Evolutionary conservation across 2,329 filamentous ascomycete species (phyloP).

Genomic region (Pyrenochaeta sp.): DNA sequence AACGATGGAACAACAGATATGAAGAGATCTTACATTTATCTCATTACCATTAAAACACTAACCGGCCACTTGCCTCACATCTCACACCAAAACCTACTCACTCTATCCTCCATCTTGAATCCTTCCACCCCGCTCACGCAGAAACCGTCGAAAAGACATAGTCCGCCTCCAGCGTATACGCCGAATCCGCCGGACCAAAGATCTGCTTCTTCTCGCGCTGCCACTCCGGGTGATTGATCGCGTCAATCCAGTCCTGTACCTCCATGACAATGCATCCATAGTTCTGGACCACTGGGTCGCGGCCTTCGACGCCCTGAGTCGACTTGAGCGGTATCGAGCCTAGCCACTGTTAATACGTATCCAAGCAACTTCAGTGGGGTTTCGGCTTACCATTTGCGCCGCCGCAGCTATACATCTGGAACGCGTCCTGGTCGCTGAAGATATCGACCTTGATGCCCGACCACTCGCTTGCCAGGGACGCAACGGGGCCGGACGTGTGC

Average conservation of each 20-base stretch:
- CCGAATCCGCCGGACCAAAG: conserved; percentile 53
- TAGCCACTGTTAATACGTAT: conserved; percentile 24
- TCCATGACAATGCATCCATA: conserved; percentile 91
- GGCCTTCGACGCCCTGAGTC: conserved; percentile 70
- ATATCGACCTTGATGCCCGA: conserved; percentile 86
- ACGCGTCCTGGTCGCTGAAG: conserved; percentile 82
- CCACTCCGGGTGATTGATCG: conserved; percentile 92
- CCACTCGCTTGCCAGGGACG: conserved; percentile 74
- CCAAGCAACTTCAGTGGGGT: neutral
- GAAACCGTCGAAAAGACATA: conserved; percentile 52
- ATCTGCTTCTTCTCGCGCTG: conserved; percentile 65
- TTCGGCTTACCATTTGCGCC: conserved; percentile 69
- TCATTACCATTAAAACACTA: too few species aligned
- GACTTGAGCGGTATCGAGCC: conserved; percentile 69
- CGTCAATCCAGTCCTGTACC: conserved; percentile 93
- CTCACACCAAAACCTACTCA: neutral
- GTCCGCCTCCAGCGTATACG: conserved; percentile 54
- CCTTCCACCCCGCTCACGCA: too few species aligned
- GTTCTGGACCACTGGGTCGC: conserved; percentile 70
- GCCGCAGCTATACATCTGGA: conserved; percentile 88
- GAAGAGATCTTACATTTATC: too few species aligned
- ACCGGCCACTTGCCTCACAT: neutral
- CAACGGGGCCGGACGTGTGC: conserved; percentile 65
- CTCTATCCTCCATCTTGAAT: too few species aligned
- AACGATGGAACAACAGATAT: too few species aligned